Percentiles rank a stretch among this genome's conserved stretches.
These are phyloP conservation scores for Boletellus emodensis DNA, from an alignment of 768 basidiomycete genomes.

Conservation along the genomic window DNA sequence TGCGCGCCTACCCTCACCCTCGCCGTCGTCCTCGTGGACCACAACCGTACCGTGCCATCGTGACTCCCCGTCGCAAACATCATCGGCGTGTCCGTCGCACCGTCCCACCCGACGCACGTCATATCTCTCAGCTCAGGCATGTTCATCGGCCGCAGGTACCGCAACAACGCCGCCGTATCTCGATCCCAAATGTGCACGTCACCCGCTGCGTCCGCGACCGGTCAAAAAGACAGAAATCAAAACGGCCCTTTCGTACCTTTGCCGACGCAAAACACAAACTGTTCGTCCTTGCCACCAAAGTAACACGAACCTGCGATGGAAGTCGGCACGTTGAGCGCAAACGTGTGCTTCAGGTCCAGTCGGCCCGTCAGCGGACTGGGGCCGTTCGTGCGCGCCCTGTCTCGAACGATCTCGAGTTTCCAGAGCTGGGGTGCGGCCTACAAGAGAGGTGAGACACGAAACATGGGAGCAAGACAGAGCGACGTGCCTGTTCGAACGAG, in stretches of 20 bases:
- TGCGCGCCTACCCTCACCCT: background rate
- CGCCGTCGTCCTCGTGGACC: conserved; percentile 46
- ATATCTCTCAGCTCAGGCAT: conserved; percentile 53
- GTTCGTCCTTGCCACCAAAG: conserved; percentile 74
- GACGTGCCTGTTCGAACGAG: conserved; percentile 26
- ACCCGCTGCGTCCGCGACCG: conserved; percentile 46
- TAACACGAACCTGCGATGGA: conserved; percentile 79
- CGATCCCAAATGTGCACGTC: conserved; percentile 86
- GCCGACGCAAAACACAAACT: conserved; percentile 73
- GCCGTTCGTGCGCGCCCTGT: conserved; percentile 36
- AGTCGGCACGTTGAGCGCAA: conserved; percentile 55
- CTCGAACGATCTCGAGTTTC: conserved; percentile 62
- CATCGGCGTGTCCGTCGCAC: conserved; percentile 41
- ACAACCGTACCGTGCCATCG: conserved; percentile 72
- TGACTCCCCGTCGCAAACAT: conserved; percentile 73
- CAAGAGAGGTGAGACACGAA: background rate
- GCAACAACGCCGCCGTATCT: conserved; percentile 68
- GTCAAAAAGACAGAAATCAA: too few species aligned
- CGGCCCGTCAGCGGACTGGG: conserved; percentile 16
- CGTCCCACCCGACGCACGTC: conserved; percentile 83
- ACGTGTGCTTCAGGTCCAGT: conserved; percentile 54
- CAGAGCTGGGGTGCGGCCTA: conserved; percentile 73
- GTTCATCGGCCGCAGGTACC: conserved; percentile 58
- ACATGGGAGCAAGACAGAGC: background rate
- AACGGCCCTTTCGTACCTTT: conserved; percentile 46